A percentile compares a stretch with the other conserved stretches of the same genome.
phyloP scores from a whole-genome alignment of 129 eudicot genomes.

The Artemisia annua region DNA sequence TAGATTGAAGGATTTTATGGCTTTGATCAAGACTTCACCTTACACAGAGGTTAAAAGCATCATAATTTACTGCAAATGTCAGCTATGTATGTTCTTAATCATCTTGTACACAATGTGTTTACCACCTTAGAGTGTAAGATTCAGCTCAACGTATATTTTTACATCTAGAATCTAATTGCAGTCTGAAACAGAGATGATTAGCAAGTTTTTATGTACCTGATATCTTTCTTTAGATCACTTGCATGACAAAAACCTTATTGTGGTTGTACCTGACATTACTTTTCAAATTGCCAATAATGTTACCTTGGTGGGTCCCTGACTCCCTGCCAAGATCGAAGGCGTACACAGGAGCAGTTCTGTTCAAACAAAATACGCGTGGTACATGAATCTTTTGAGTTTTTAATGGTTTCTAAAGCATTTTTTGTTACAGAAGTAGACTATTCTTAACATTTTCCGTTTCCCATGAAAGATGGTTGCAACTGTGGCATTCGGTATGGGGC shows the following conservation, averaged over 20 bases:
- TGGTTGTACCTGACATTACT: conserved; percentile 15
- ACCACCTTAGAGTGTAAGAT: conserved; percentile 1
- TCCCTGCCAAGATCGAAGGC: conserved; percentile 81
- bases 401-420: no score
- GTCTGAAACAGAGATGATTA: no score
- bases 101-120: neutral
- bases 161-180: no score
- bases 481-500: conserved; percentile 99
- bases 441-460: conserved; percentile 17
- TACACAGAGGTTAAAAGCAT: conserved; percentile 78
- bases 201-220: conserved; percentile 55
- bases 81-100: conserved; percentile 41
- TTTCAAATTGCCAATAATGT: conserved; percentile 48
- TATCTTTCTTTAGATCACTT: conserved; percentile 14
- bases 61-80: conserved; percentile 93
- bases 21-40: conserved; percentile 31
- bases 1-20: no score
- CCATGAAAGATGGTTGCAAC: conserved; percentile 89
- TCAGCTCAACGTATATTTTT: neutral
- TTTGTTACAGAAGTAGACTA: neutral
- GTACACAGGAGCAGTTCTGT: conserved; percentile 84
- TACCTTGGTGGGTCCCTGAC: conserved; percentile 77
- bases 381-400: conserved; percentile 18
- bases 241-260: conserved; percentile 11
- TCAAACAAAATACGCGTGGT: conserved; percentile 89